Base-by-base conservation (phyloP, 805 yeast genomes). In the Saccharomyces mikatae region DNA sequence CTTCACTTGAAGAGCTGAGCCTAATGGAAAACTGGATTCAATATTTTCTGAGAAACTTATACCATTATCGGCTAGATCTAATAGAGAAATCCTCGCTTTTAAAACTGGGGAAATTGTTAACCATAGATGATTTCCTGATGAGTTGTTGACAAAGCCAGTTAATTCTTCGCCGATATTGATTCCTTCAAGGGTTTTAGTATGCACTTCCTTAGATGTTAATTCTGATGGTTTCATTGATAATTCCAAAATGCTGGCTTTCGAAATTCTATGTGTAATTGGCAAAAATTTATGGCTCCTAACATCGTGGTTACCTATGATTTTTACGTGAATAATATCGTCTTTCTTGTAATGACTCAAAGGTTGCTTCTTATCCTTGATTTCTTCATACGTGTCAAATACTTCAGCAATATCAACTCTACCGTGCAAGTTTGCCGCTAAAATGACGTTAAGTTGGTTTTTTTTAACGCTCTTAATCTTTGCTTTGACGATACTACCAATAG, bases 341-440 rank as follows among this genome's bases (percentile, higher is more conserved):
- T 73, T 76, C 52, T 78, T 74, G 74, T 84, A 87, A 44, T 74
- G 71, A 0, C 78, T 65, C 47, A 88, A 74, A 31, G 96, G 95
- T 47, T 77, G 73, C 56, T 73, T 76, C 22, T 69, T 68, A 64
- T 88, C 82, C 52, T 75, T 71, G 49, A 90, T 85, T 29, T 81
- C 84, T 2, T 73, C 69, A 56, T 74, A 69, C 0, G 68, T 60
- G 52, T 80, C 82, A 69, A 80, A 86, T 44, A 86, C 73, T 69
- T 89, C 87, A 17, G 90, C 79, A 17, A 85, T 75, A 62, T 89
- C 96, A 55, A 91, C 71, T 66, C 95, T 80, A 41, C 96, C 97
- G 62, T 81, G 86, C 57, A 83, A 74, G 65, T 86, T 84, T 56
- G 86, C 94, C 52, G 94, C 90, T 48, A 90, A 74, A 50, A 79